Base-by-base conservation (phyloP, 1,284 basidiomycete species). In the Apiotrichum sp. region DNA sequence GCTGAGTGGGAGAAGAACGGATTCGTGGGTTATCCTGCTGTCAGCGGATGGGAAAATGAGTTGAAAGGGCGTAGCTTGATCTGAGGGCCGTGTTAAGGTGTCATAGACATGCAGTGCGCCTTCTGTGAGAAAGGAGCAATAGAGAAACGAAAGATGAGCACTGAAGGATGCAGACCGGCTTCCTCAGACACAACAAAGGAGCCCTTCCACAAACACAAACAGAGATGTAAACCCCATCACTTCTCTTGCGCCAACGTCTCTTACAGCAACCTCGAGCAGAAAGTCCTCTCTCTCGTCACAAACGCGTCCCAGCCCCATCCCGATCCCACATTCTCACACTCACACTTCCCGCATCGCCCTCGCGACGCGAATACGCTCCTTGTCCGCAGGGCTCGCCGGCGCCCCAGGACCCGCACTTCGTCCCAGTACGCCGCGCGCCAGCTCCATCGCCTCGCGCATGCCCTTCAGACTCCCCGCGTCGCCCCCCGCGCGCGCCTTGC, bases 401-500 rank as follows among this genome's bases (percentile, higher is more conserved):
- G 32, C 29, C 45, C 10, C 45, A 3, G 14, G n/a, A 4, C 47
- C 22, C 5, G 47, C 6, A 10, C 34, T 8, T 14, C 59, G 46
- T 35, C 42, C 53, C 9, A 55, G 38, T 22, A 58, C 16, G 55
- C 67, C 53, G 29, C 68, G 47, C 33, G 55, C 53, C 0, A 45
- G 47, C 33, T 62, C 61, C 11, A 62, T 48, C 59, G 70, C 64
- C 29, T 74, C 71, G 31, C 63, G 64, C 46, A 74, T 56, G 4
- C 60, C 62, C 42, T 63, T 53, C 4, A 63, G 50, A 11, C 65
- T 62, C 2, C 55, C 54, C 2, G 59, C 52, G 14, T 45, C 47
- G 14, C 52, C 49, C 2, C 39, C 59, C 0, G 57, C 52, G 5
- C 55, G 50, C 38, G 56, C 58, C 43, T 62, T 60, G 29, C 61